Evolutionary conservation across 139 green algal species (phyloP).

Genomic region (Coelastrella sp.): DNA sequence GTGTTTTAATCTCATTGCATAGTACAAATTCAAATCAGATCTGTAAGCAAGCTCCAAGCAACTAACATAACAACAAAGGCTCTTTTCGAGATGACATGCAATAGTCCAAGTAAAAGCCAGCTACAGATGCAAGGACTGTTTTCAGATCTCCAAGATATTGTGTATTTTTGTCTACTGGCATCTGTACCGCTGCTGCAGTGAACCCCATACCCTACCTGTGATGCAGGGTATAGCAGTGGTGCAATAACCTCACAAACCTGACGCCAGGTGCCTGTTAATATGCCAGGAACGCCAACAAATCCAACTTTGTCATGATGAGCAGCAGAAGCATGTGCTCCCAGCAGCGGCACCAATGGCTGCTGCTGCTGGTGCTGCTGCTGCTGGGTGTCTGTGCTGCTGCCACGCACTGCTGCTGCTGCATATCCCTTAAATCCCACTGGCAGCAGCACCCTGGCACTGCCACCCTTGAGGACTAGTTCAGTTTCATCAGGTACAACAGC

Average conservation of each 20-base stretch:
- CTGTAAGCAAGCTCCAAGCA: too few relatives aligned
- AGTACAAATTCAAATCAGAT: too few relatives aligned
- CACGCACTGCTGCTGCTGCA: slow-evolving; percentile 31
- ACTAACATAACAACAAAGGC: too few relatives aligned
- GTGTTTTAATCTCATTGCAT: too few relatives aligned
- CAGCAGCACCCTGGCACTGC: slow-evolving; percentile 7
- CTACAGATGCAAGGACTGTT: too few relatives aligned
- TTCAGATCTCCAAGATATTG: too few relatives aligned
- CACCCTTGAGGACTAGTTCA: slow-evolving; percentile 41
- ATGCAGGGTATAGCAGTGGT: slow-evolving; percentile 67
- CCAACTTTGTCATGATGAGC: slow-evolving; percentile 36
- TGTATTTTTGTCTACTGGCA: too few relatives aligned
- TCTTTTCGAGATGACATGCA: too few relatives aligned
- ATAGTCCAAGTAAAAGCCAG: too few relatives aligned
- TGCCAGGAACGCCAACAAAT: slow-evolving; percentile 47
- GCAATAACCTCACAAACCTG: slow-evolving; percentile 57
- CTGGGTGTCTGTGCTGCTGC: slow-evolving; percentile 5
- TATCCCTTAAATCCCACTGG: slow-evolving; percentile 47
- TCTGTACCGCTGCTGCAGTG: neutral
- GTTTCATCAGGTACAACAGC: slow-evolving; percentile 34
- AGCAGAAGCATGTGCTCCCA: slow-evolving; percentile 52
- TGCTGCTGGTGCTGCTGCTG: slow-evolving; percentile 14
- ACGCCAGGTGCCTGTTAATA: slow-evolving; percentile 56
- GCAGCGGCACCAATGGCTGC: neutral
- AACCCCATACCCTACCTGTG: neutral